Conservation (phyloP, 2,329 filamentous ascomycete species). For the Aspergillus transmontanensis region DNA sequence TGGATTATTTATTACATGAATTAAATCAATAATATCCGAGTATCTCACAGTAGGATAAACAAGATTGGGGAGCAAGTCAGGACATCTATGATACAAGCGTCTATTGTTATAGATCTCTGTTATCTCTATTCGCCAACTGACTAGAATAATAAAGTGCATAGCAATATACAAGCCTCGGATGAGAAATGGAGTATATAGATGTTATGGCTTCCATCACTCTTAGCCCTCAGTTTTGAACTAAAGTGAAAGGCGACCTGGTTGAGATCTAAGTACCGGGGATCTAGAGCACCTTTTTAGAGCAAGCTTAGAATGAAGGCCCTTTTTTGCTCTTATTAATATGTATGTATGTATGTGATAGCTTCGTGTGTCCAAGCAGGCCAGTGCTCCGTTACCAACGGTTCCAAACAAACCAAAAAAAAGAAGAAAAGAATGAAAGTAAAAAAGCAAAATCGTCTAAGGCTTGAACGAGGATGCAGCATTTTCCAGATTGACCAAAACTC, state of each 20-base stretch:
- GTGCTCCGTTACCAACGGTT: neutral
- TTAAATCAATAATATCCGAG: no score
- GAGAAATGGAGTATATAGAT: neutral
- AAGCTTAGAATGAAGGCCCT: neutral
- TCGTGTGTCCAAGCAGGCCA: neutral
- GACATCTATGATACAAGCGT: no score
- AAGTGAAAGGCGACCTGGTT: neutral
- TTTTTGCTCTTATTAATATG: neutral
- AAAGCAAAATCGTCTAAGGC: neutral
- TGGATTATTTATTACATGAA: no score
- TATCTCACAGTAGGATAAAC: no score
- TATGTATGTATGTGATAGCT: neutral
- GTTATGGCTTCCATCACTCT: neutral
- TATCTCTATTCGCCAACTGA: no score
- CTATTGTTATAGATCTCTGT: no score
- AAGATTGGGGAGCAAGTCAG: no score
- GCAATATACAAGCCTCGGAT: no score
- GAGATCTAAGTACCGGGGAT: neutral
- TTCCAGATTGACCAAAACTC: slow-evolving; percentile 2
- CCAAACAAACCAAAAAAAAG: neutral
- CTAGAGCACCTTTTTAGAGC: neutral
- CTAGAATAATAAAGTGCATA: no score
- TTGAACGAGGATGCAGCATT: neutral
- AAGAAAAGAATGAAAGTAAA: neutral
- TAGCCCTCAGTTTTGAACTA: neutral